These are phyloP conservation scores for Trametes sp. DNA, from an alignment of 1,284 basidiomycete species.

Conservation along the genomic window DNA sequence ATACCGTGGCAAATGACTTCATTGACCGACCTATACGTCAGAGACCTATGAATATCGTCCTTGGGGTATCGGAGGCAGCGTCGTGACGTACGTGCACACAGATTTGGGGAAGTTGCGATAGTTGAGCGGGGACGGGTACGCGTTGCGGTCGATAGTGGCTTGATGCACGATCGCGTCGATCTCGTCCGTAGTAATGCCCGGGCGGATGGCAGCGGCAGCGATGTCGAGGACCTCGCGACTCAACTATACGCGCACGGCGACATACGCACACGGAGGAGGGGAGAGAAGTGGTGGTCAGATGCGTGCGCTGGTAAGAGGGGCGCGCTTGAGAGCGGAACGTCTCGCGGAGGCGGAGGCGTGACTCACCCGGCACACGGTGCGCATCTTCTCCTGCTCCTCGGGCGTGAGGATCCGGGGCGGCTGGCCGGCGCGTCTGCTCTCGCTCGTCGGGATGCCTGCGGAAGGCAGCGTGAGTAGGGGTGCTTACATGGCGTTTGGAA, in stretches of 20 bases:
- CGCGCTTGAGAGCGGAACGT: slow-evolving; percentile 34
- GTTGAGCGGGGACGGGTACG: slow-evolving; percentile 95
- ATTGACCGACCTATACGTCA: slow-evolving; percentile 78
- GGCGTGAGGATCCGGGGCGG: slow-evolving; percentile 68
- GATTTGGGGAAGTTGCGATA: slow-evolving; percentile 96
- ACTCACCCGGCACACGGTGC: slow-evolving; percentile 76
- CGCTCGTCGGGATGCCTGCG: slow-evolving; percentile 68
- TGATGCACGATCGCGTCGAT: slow-evolving; percentile 96
- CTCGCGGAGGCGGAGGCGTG: slow-evolving; percentile 16
- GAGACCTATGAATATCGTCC: neutral
- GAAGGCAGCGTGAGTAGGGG: slow-evolving; percentile 28
- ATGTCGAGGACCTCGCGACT: slow-evolving; percentile 92
- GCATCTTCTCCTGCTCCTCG: slow-evolving; percentile 84
- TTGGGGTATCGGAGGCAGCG: neutral
- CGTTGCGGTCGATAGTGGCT: slow-evolving; percentile 89
- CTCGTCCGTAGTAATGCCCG: slow-evolving; percentile 96
- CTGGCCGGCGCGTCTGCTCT: slow-evolving; percentile 64
- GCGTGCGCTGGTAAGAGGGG: slow-evolving; percentile 11
- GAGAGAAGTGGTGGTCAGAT: slow-evolving; percentile 31
- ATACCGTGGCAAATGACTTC: slow-evolving; percentile 98
- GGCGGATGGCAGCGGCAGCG: slow-evolving; percentile 83
- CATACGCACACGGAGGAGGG: slow-evolving; percentile 19
- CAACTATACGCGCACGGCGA: slow-evolving; percentile 58
- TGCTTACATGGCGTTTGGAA: slow-evolving; percentile 41
- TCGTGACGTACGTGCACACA: slow-evolving; percentile 84